Evolutionary conservation across 371 early-diverging fungal species (phyloP).

Genomic region (Synchytrium microbalum): DNA sequence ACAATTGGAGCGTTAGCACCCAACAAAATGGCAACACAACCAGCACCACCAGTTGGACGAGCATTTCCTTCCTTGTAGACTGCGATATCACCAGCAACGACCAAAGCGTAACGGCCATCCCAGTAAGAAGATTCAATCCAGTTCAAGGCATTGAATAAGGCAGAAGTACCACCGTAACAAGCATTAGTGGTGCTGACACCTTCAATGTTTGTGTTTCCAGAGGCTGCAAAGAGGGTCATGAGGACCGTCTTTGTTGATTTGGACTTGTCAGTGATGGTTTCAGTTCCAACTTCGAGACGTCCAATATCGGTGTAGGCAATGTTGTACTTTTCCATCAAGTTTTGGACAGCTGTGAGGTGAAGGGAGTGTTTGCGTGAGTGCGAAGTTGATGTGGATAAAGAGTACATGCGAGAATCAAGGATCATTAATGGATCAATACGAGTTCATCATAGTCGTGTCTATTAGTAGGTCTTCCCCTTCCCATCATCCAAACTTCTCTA

Average conservation of each 20-base stretch:
- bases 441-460: no score
- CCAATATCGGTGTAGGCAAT: slow-evolving; percentile 81
- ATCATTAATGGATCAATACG: no score
- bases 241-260: slow-evolving; percentile 95
- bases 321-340: slow-evolving; percentile 85
- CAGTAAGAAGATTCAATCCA: slow-evolving; percentile 91
- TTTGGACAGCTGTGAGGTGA: slow-evolving; percentile 85
- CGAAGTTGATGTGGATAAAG: no score
- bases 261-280: slow-evolving; percentile 96
- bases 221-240: slow-evolving; percentile 86
- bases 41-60: slow-evolving; percentile 94
- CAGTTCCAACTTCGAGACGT: slow-evolving; percentile 96
- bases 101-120: slow-evolving; percentile 76
- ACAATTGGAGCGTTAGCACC: slow-evolving; percentile 93
- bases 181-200: slow-evolving; percentile 98
- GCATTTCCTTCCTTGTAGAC: slow-evolving; percentile 88
- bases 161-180: slow-evolving; percentile 97
- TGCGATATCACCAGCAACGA: slow-evolving; percentile 95
- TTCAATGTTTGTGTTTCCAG: slow-evolving; percentile 87
- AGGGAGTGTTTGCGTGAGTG: no score
- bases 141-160: slow-evolving; percentile 91
- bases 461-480: no score
- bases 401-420: no score
- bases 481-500: no score
- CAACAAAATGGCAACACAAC: slow-evolving; percentile 87